Evolutionary conservation across 768 basidiomycete genomes (phyloP).

Genomic region (Trametopsis cervina): DNA sequence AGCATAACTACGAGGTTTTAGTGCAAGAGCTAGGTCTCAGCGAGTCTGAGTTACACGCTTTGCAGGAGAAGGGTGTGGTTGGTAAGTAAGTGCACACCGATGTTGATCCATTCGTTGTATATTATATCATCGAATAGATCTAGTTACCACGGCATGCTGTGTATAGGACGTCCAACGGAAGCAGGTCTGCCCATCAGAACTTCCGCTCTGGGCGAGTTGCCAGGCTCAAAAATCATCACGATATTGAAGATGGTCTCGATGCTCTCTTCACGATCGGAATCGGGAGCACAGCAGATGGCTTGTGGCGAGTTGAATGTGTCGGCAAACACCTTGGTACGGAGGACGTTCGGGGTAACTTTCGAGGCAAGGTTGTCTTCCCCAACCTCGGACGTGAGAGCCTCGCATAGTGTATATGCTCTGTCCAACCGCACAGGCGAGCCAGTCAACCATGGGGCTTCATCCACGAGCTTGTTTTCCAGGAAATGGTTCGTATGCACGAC

Average conservation of each 20-base stretch:
- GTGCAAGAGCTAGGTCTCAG: constrained; percentile 22
- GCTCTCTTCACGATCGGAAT: constrained; percentile 15
- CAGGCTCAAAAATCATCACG: constrained; percentile 25
- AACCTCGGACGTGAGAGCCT: constrained; percentile 15
- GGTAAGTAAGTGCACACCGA: constrained; percentile 13
- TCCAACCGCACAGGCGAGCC: constrained; percentile 25
- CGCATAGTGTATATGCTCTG: constrained; percentile 20
- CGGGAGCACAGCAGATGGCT: constrained; percentile 25
- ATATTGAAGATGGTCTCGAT: constrained; percentile 31
- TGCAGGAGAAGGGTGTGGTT: constrained; percentile 20
- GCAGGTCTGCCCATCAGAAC: constrained; percentile 25
- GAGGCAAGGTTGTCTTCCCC: constrained; percentile 9
- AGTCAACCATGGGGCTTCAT: constrained; percentile 26
- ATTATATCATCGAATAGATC: neutral
- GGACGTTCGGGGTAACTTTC: constrained; percentile 15
- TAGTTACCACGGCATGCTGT: neutral
- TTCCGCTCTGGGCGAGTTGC: constrained; percentile 22
- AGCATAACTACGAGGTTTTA: constrained; percentile 28
- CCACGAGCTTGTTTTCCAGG: constrained; percentile 24
- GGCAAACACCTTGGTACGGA: constrained; percentile 25
- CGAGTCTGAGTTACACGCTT: constrained; percentile 17
- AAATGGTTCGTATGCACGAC: constrained; percentile 33
- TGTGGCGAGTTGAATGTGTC: constrained; percentile 25
- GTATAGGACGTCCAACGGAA: neutral
- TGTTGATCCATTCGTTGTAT: neutral